Evolutionary conservation across 2,329 filamentous ascomycete genomes (phyloP), one percentile per base, ranked within the genome.

Genomic region (Fusarium proliferatum): DNA sequence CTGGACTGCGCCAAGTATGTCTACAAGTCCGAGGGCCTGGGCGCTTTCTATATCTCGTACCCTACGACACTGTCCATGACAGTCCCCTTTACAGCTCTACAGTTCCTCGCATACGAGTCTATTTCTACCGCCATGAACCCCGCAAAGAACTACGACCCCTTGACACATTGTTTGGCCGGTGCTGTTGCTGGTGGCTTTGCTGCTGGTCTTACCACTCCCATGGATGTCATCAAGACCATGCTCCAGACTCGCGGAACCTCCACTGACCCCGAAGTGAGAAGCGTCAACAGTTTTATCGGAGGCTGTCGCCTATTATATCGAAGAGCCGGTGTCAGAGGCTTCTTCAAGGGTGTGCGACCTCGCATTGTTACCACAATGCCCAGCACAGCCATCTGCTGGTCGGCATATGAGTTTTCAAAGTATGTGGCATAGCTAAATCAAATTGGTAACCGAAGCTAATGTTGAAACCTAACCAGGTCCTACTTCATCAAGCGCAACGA

Each of bases 361-460:
- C 89, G 96, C 79, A 92, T 99, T 53, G 91, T 99, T 71, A 98
- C 95, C 16, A 97, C 96, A 3, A 98, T 98, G 93, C 96, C 96
- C 26, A 98, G 95, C 85, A 99, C 96, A 39, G 96, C 96, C n/a
- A 99, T 99, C 80, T 99, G 96, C 88, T 99, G 96, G 96, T 96
- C 90, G 43, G 90, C 90, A 36, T 92, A 92, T 76, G 90, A 92
- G 78, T 90, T 90, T 72, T 92, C 89, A 76, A 92, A 92, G 90
- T 91, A 83, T 79, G 89, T 84, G 28, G 5, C n/a, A 21, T 21
- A 19, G 15, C 19, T 26, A 4, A n/a, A 16, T 16, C 11, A n/a
- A 19, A 38, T 39, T n/a, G 36, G 17, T 30, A 21, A 17, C 19
- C 41, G 30, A 55, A 53, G 19, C 67, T 76, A 48, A 71, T 43